Evolutionary conservation across 2,329 filamentous ascomycete genomes (phyloP), one percentile per base, ranked within the genome.

Genomic region (Xylariaceae sp.): DNA sequence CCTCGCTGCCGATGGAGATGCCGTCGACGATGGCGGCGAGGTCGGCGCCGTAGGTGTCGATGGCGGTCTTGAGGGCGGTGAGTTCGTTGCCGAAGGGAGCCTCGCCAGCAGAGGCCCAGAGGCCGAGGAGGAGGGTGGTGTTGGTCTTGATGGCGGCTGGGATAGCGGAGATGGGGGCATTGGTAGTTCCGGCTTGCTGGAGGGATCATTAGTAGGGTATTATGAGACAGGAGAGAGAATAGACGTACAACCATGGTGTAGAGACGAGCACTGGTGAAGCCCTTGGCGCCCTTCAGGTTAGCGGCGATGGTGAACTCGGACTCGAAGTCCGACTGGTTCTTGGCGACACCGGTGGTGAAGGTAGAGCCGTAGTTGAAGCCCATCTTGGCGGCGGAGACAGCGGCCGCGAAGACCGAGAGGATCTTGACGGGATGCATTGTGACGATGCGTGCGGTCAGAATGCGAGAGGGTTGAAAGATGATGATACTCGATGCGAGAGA

Each of bases 1-100:
- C 92, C 80, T 96, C 92, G 65, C 83, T 89, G 63, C 92, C 92
- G 56, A 96, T 85, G 0, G 90, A 92, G 75, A 96, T 93, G 73
- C 90, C 92, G 58, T 85, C 87, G 49, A 96, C 85, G 15, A 88
- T 77, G 58, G 80, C 77, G 45, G 81, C 81, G 68, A 95, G 85
- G 52, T 80, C 76, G 8, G 77, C 74, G 59, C 89, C 90, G 72
- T 91, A 92, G 69, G 85, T 78, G 53, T 74, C 65, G 65, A 92
- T 88, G 65, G 90, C 89, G 49, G 79, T 75, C 72, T 83, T 82
- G 53, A 96, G 80, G 11, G 91, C 90, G 2, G 78, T 72, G 52
- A 96, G 76, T 76, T 96, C 91, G 71, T 90, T 89, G 72, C 81
- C 75, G 73, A 95, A 86, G 18, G 72, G 73, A 4, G 75, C 78